Conservation (phyloP, 371 early-diverging fungal species). For the Mycotypha africana region DNA sequence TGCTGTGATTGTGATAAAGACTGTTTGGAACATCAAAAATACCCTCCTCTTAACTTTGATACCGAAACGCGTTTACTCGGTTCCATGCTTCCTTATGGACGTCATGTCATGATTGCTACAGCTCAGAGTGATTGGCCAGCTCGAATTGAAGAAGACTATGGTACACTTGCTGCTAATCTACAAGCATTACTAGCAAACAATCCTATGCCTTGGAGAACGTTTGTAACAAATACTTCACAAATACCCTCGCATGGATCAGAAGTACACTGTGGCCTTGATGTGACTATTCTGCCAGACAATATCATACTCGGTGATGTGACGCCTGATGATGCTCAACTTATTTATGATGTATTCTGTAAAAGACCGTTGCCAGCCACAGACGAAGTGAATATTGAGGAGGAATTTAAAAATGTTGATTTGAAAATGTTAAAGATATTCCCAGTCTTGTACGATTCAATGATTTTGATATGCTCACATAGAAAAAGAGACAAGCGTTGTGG, state of each 20-base stretch:
- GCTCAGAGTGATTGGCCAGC: conserved; percentile 61
- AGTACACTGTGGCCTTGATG: conserved; percentile 23
- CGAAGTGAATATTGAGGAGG: conserved; percentile 4
- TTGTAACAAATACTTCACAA: conserved; percentile 50
- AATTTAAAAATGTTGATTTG: conserved; percentile 3
- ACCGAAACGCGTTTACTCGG: conserved; percentile 41
- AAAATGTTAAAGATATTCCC: conserved; percentile 28
- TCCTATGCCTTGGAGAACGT: conserved; percentile 26
- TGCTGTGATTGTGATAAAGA: conserved; percentile 34
- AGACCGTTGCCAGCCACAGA: conserved; percentile 24
- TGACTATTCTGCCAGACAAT: conserved; percentile 51
- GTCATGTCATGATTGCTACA: conserved; percentile 64
- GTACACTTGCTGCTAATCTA: conserved; percentile 40
- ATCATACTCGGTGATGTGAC: conserved; percentile 52
- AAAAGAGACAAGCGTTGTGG: conserved; percentile 81
- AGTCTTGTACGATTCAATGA: conserved; percentile 43
- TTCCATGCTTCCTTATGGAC: conserved; percentile 68
- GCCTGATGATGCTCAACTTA: conserved; percentile 34
- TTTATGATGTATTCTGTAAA: conserved; percentile 44
- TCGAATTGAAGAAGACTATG: conserved; percentile 53
- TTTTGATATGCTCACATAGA: conserved; percentile 77
- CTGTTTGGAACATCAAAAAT: conserved; percentile 54
- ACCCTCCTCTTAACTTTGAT: conserved; percentile 66
- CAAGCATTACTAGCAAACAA: conserved; percentile 13
- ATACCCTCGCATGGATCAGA: conserved; percentile 20